phyloP scores from a whole-genome alignment of 1,284 basidiomycete genomes.

The Ganoderma boninense region DNA sequence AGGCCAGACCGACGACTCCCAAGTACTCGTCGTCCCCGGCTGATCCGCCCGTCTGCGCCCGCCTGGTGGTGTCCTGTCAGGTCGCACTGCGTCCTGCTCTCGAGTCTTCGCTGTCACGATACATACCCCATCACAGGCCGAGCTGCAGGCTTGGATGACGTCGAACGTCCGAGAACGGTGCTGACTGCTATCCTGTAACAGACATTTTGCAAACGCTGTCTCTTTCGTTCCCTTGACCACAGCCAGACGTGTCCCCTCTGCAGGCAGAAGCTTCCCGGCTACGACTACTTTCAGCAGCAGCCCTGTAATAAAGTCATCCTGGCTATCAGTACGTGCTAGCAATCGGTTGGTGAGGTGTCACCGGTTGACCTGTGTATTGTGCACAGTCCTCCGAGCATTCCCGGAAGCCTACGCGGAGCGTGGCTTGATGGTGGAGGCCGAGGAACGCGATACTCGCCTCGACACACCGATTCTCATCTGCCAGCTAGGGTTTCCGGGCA shows the following conservation, averaged over 20 bases:
- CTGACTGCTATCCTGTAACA: conserved; percentile 41
- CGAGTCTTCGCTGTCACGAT: neutral
- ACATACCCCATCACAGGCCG: neutral
- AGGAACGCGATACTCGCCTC: conserved; percentile 80
- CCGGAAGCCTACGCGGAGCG: conserved; percentile 65
- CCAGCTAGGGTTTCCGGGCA: conserved; percentile 88
- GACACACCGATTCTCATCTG: conserved; percentile 94
- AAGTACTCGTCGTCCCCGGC: neutral
- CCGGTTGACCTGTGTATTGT: neutral
- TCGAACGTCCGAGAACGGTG: neutral
- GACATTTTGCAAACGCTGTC: conserved; percentile 92
- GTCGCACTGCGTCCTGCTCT: neutral
- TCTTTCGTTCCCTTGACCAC: conserved; percentile 91
- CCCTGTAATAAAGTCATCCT: conserved; percentile 73
- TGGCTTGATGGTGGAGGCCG: conserved; percentile 68
- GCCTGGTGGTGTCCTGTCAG: neutral
- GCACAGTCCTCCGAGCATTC: conserved; percentile 70
- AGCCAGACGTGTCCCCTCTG: conserved; percentile 86
- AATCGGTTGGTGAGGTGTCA: neutral
- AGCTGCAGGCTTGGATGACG: neutral
- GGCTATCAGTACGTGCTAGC: conserved; percentile 68
- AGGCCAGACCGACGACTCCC: neutral
- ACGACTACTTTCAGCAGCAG: conserved; percentile 85
- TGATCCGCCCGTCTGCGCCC: neutral
- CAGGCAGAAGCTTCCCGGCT: conserved; percentile 77